These are phyloP conservation scores for Pisolithus orientalis DNA, from an alignment of 768 basidiomycete species.

Conservation along the genomic window DNA sequence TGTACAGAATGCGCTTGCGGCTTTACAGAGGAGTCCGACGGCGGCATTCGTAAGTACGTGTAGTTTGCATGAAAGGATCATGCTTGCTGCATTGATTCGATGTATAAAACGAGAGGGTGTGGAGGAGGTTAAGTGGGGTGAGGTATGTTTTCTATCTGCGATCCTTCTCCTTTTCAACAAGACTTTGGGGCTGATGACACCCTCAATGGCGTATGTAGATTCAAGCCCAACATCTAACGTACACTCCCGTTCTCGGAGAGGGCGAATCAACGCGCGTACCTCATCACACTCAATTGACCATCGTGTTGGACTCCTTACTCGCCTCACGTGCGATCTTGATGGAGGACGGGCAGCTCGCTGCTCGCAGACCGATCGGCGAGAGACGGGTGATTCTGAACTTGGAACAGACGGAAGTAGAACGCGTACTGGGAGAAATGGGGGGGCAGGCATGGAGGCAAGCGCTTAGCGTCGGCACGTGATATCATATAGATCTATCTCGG, in stretches of 20 bases:
- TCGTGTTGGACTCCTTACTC: constrained; percentile 71
- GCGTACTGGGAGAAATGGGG: constrained; percentile 78
- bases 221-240: constrained; percentile 67
- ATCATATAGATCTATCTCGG: too few species aligned
- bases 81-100: constrained; percentile 79
- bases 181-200: background rate
- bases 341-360: constrained; percentile 52
- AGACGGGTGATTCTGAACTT: constrained; percentile 74
- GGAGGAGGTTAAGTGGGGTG: constrained; percentile 81
- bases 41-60: constrained; percentile 77
- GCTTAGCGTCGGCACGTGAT: constrained; percentile 16
- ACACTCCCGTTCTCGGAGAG: constrained; percentile 56
- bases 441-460: constrained; percentile 60
- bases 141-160: constrained; percentile 34
- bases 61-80: constrained; percentile 82
- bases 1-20: constrained; percentile 71
- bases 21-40: constrained; percentile 88
- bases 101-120: constrained; percentile 81
- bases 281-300: constrained; percentile 51
- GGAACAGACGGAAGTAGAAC: constrained; percentile 79
- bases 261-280: constrained; percentile 57
- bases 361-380: constrained; percentile 56
- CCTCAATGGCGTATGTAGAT: constrained; percentile 37
- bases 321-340: constrained; percentile 73
- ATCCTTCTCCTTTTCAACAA: too few species aligned